Evolutionary conservation across 164 flowering plant genomes (phyloP), one percentile per base, ranked within the genome.

Genomic region (Chloranthus sessilifolius): DNA sequence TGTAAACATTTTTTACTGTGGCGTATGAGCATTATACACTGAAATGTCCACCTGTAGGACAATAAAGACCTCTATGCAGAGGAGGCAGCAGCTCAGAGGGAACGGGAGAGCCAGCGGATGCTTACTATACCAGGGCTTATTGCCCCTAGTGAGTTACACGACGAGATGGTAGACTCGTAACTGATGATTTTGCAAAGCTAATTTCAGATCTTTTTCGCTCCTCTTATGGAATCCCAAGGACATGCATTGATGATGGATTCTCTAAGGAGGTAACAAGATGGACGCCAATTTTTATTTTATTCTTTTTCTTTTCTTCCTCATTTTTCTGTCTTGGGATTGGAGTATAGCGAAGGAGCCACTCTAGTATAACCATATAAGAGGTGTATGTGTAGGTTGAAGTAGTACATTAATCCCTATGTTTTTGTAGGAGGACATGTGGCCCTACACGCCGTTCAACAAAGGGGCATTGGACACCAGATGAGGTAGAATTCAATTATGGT

Each of bases 21-120:
- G n/a, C n/a, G n/a, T n/a, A n/a, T n/a, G n/a, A n/a, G n/a, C n/a
- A n/a, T n/a, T n/a, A n/a, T n/a, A n/a, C n/a, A n/a, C n/a, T n/a
- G n/a, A n/a, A n/a, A n/a, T n/a, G n/a, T 4, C 11, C 41, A 38
- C 61, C 10, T 72, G 66, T 83, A 92, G 99, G 99, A 92, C 49
- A 92, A 92, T 74, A 88, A 84, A 67, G 99, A 92, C 67, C 83
- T 92, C 2, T 92, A 86, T 64, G 99, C 99, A 0, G 99, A 92
- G 47, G 97, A 92, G 59, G 86, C 97, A 47, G 99, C 97, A 50
- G 89, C 85, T 38, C 96, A 84, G 66, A 75, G 81, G 58, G 97
- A 88, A 29, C 74, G 79, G 56, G 97, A 94, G 61, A 72, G 99
- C 28, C 92, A 84, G 48, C 60, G 95, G 33, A 89, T 84, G 92